phyloP scores from a whole-genome alignment of 495 filamentous ascomycete species.

The Neurospora terricola region DNA sequence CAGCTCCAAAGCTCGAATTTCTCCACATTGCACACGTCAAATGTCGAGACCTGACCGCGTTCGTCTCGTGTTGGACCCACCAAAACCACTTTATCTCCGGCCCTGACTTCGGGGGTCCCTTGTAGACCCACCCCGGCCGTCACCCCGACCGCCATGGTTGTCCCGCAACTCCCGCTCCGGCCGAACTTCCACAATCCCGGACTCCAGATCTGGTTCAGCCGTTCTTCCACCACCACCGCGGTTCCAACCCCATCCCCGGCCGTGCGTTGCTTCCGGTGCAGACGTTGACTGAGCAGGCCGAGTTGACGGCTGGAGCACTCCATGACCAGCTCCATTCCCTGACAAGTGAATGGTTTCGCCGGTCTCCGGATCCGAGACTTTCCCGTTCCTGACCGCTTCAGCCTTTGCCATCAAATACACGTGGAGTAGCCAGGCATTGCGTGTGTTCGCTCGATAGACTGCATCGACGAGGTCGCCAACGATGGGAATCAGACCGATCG shows the following conservation, averaged over 20 bases:
- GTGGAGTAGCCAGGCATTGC: slow-evolving; percentile 69
- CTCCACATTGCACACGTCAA: not conserved
- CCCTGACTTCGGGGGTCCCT: not conserved
- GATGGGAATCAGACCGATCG: slow-evolving; percentile 75
- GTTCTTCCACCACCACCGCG: not conserved
- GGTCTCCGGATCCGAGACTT: slow-evolving; percentile 23
- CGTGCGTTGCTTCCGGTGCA: not conserved
- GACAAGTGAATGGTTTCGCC: not conserved
- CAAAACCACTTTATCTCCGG: not conserved
- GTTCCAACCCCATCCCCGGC: not conserved
- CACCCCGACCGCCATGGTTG: not conserved
- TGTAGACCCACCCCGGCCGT: not conserved
- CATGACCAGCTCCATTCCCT: not conserved
- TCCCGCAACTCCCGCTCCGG: not conserved
- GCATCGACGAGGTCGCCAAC: slow-evolving; percentile 73
- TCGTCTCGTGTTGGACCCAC: not conserved
- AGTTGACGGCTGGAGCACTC: not conserved
- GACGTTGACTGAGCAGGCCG: not conserved
- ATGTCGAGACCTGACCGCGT: not conserved
- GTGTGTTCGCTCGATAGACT: slow-evolving; percentile 55
- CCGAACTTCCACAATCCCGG: not conserved
- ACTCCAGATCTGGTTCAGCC: not conserved
- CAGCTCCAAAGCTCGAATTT: not conserved
- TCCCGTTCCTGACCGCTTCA: slow-evolving; percentile 25
- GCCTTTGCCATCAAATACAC: slow-evolving; percentile 54